Base-by-base conservation (phyloP, 2,329 filamentous ascomycete genomes). In the Aspergillus vadensis region DNA sequence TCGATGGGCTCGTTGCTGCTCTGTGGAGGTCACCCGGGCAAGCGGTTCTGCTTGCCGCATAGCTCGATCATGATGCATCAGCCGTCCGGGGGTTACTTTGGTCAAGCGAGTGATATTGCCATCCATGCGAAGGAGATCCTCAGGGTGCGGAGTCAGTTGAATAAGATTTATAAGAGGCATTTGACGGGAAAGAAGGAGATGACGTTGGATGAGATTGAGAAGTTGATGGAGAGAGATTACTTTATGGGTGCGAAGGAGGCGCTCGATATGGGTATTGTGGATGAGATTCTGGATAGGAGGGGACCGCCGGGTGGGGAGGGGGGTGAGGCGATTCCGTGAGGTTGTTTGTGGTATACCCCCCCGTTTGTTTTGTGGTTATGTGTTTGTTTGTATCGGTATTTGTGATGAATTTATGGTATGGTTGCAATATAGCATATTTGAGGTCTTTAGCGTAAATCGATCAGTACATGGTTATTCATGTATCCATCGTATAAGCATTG, bases 41-140 rank as follows among this genome's bases (percentile, higher is more conserved):
- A 95, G 76, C 84, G 95, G 39, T 97, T 88, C 76, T 92, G 91
- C 57, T 84, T 99, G 36, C 93, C 93, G n/a, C 93, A 99, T 76
- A 91, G 89, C 68, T 90, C 91, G 56, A 90, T 99, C 72, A 99
- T 99, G 95, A 88, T 99, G 58, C 95, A 99, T 79, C 95, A 99
- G 75, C 95, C 96, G 0, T 88, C 90, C 2, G 94, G 94, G 50
- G 87, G 87, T 3, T 89, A 88, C 69, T 81, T 80, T 47, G 87
- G 87, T 12, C 86, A 89, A 65, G 87, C 87, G 30, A 84, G 79
- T 32, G 95, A 99, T 72, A 98, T 99, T 65, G 85, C 96, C 51
- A 98, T 99, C 64, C 96, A 99, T 73, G 95, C 95, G 5, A 97
- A 93, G 72, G 94, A 99, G 82, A 99, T 99, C 59, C 83, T 98